Evolutionary conservation across 768 basidiomycete species (phyloP), one percentile per base, ranked within the genome.

Genomic region (Mycena sanguinolenta): DNA sequence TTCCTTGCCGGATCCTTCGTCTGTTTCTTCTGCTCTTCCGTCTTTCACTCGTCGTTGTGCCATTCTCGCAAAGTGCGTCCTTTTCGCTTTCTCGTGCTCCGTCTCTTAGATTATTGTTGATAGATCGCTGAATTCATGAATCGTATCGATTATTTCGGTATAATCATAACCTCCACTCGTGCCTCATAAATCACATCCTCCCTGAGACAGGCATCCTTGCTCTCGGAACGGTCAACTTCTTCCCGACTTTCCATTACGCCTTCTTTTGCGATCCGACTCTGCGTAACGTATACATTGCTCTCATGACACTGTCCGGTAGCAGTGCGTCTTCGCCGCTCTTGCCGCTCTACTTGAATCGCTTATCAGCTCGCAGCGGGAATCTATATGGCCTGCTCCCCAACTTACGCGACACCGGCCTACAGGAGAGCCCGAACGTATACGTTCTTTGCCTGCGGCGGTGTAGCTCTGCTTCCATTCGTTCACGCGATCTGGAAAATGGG

Each of bases 111-210:
- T 14, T 16, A 30, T 54, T 30, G 21, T 17, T 32, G 5, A 16
- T 14, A 71, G 70, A 59, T 71, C 8, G 63, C 39, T 17, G n/a
- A 17, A 66, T 59, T 38, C 59, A 71, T 71, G 70, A 71, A 66
- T 50, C 70, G 70, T 4, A 23, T 71, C 3, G 70, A 71, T 21
- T 71, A 71, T 66, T 62, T 71, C 14, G 70, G 70, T 70, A 50
- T 14, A 49, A 21, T 36, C 39, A n/a, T n/a, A n/a, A n/a, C 25
- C 21, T 13, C 25, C 36, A 9, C 30, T 58, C 13, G 16, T 28
- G 6, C 36, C 8, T 38, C 19, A 8, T 17, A 44, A n/a, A n/a
- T n/a, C 42, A 44, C 42, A 44, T 44, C 42, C 12, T 13, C 9
- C 19, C 19, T 30, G 30, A 54, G n/a, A 28, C 58, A 70, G 69